Percentiles rank a stretch among this genome's conserved stretches.
Evolutionary conservation across 2,329 filamentous ascomycete genomes (phyloP).

Genomic region (Cadophora malorum): DNA sequence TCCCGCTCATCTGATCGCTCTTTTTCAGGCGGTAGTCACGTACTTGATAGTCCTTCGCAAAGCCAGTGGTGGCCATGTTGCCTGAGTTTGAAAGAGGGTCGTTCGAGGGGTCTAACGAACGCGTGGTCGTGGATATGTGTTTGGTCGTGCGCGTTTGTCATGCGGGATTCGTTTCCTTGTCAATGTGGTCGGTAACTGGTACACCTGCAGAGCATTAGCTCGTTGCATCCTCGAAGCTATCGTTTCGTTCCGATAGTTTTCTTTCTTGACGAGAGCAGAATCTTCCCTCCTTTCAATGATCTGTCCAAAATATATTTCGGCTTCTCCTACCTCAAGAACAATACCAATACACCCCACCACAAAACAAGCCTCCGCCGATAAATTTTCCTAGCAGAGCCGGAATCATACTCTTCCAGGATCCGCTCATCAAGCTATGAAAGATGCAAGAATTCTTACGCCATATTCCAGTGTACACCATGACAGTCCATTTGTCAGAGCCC

Average conservation of each 20-base stretch:
- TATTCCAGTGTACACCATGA: too few relatives aligned
- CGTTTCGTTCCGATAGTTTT: not conserved
- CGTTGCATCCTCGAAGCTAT: not conserved
- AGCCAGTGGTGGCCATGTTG: not conserved
- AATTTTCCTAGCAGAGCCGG: constrained; percentile 60
- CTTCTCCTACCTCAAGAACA: constrained; percentile 48
- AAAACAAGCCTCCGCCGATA: constrained; percentile 59
- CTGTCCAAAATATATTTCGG: not conserved
- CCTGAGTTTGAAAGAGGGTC: not conserved
- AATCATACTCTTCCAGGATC: constrained; percentile 59
- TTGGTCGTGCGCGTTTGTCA: not conserved
- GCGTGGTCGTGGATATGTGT: not conserved
- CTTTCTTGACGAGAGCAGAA: not conserved
- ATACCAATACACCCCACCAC: constrained; percentile 58
- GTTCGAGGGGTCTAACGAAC: not conserved
- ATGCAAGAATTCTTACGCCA: too few relatives aligned
- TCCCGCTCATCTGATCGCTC: not conserved
- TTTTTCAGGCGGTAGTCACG: not conserved
- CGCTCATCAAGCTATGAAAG: too few relatives aligned
- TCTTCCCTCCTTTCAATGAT: not conserved
- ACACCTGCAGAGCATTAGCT: not conserved
- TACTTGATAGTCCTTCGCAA: not conserved
- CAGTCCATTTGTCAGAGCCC: too few relatives aligned
- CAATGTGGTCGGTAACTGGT: not conserved
- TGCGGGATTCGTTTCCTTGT: not conserved